phyloP scores from a whole-genome alignment of 208 protist genomes.

The Leptomonas seymouri region DNA sequence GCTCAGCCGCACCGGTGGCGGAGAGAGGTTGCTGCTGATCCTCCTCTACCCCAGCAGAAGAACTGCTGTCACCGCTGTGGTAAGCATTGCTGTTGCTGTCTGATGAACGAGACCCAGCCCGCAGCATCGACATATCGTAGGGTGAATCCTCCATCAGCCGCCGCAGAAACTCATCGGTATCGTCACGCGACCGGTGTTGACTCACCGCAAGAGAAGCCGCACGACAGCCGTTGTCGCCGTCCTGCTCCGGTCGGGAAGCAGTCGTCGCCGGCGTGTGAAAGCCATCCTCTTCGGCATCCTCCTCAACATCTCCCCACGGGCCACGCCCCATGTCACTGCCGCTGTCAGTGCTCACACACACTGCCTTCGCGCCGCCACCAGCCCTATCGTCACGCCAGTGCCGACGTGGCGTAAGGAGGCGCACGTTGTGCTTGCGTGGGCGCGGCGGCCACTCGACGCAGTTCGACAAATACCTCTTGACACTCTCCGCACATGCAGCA shows the following conservation, averaged over 20 bases:
- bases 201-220: neutral
- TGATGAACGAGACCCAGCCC: neutral
- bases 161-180: conserved; percentile 29
- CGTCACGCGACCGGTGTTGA: conserved; percentile 1
- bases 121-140: conserved; percentile 27
- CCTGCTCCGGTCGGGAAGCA: conserved; percentile 5
- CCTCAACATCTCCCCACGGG: no score
- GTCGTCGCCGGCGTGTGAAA: conserved; percentile 12
- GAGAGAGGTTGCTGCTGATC: conserved; percentile 1
- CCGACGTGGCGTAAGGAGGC: neutral
- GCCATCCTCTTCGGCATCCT: neutral
- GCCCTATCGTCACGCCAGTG: neutral
- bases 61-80: neutral
- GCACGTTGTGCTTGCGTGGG: conserved; percentile 16
- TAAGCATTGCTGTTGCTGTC: neutral
- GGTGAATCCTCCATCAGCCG: conserved; percentile 35
- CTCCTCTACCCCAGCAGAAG: neutral
- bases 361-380: neutral
- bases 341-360: neutral
- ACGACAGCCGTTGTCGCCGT: neutral
- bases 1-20: neutral
- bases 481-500: conserved; percentile 36
- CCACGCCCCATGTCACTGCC: neutral
- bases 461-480: conserved; percentile 44
- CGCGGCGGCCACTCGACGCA: conserved; percentile 46